A percentile compares a stretch with the other conserved stretches of the same genome.
phyloP scores from a whole-genome alignment of 768 basidiomycete species.

The Paxillus ammoniavirescens region DNA sequence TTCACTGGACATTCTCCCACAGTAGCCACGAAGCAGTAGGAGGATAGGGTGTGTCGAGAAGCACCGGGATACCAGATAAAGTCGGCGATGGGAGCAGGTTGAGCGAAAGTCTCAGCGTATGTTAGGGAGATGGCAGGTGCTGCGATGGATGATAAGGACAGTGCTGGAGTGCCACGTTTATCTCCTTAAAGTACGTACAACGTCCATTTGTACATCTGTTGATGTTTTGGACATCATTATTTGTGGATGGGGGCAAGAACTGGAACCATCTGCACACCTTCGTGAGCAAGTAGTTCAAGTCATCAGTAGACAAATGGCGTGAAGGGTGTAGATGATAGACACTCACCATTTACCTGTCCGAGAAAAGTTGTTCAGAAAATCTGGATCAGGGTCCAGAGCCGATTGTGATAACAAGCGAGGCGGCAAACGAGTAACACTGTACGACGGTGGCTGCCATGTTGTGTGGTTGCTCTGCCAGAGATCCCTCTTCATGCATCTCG shows the following conservation, averaged over 20 bases:
- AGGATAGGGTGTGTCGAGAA: conserved; percentile 48
- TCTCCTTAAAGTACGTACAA: not conserved
- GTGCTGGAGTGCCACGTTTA: too few species aligned
- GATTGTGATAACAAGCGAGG: conserved; percentile 7
- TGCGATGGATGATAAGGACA: not conserved
- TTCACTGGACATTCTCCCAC: conserved; percentile 85
- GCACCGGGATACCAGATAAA: conserved; percentile 86
- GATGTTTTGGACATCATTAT: not conserved
- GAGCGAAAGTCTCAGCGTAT: conserved; percentile 36
- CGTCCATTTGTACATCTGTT: conserved; percentile 1
- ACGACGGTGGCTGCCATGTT: conserved; percentile 33
- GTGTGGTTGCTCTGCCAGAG: not conserved
- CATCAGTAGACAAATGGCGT: not conserved
- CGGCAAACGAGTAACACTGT: conserved; percentile 23
- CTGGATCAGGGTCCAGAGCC: conserved; percentile 20
- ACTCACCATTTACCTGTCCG: conserved; percentile 55
- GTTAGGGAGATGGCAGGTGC: not conserved
- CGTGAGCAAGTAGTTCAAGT: not conserved
- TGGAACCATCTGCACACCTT: conserved; percentile 78
- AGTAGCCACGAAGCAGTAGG: conserved; percentile 82
- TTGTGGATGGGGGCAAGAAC: conserved; percentile 9
- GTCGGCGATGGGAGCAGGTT: conserved; percentile 74
- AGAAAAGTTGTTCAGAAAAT: conserved; percentile 45
- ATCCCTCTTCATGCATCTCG: not conserved
- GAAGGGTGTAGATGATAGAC: not conserved